phyloP scores from a whole-genome alignment of 257 asterid genomes.

The Verbascum thapsus region DNA sequence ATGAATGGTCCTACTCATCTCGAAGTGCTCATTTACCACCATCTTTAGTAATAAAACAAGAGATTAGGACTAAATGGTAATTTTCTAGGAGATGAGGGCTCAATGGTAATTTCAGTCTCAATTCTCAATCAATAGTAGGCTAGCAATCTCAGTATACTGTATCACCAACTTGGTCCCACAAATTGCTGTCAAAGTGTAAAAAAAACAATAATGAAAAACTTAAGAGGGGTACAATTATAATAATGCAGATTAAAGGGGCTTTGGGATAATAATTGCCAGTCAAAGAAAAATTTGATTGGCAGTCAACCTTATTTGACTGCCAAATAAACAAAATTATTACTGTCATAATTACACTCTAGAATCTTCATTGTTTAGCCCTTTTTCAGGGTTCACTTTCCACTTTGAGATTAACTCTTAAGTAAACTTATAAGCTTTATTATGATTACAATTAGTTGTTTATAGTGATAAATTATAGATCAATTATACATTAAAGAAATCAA shows the following conservation, averaged over 20 bases:
- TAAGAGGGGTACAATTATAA: constrained; percentile 22
- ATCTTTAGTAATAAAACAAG: too few relatives aligned
- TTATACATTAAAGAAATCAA: too few relatives aligned
- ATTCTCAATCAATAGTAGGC: neutral
- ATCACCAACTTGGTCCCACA: neutral
- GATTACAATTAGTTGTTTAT: too few relatives aligned
- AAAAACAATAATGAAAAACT: too few relatives aligned
- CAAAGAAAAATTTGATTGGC: constrained; percentile 14
- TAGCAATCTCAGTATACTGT: neutral
- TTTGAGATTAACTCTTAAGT: too few relatives aligned
- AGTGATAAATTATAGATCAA: too few relatives aligned
- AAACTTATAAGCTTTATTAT: too few relatives aligned
- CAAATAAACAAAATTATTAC: constrained; percentile 28
- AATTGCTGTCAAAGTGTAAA: neutral
- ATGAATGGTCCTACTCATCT: too few relatives aligned
- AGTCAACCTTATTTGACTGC: constrained; percentile 34
- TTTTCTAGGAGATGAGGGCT: too few relatives aligned
- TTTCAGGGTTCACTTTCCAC: neutral
- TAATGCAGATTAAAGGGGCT: constrained; percentile 8
- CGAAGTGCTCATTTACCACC: too few relatives aligned
- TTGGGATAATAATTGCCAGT: constrained; percentile 12
- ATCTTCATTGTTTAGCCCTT: neutral
- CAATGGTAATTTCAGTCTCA: neutral
- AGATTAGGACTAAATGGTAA: too few relatives aligned
- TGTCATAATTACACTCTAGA: constrained; percentile 1